Percentiles rank a stretch among this genome's conserved stretches.
These are phyloP conservation scores for Trifolium dubium DNA, from an alignment of 306 rosid genomes.

Conservation along the genomic window DNA sequence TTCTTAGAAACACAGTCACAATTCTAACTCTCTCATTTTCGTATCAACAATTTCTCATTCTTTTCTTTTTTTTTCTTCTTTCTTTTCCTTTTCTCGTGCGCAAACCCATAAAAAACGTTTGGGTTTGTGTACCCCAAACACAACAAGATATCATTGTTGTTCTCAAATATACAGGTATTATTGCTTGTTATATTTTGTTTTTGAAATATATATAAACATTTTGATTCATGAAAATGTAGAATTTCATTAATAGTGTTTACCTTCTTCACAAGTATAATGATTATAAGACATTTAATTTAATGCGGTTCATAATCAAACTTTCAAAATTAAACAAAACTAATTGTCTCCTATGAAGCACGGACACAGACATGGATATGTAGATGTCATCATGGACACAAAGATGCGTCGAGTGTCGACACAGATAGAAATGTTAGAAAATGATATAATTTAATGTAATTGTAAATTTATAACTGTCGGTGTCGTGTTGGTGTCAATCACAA, in stretches of 20 bases:
- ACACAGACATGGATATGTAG: too few relatives aligned
- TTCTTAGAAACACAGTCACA: background rate
- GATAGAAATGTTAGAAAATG: too few relatives aligned
- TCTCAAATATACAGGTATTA: constrained; percentile 26
- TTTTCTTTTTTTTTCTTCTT: constrained; percentile 9
- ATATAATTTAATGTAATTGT: too few relatives aligned
- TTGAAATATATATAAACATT: background rate
- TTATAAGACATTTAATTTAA: background rate
- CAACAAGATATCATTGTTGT: constrained; percentile 3
- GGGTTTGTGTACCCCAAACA: constrained; percentile 48
- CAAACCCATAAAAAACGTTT: constrained; percentile 38
- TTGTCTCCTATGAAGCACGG: too few relatives aligned
- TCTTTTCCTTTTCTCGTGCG: constrained; percentile 19
- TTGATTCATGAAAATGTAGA: background rate
- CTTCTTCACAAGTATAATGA: background rate
- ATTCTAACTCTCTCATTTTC: constrained; percentile 30
- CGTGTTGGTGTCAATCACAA: too few relatives aligned
- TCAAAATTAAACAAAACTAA: too few relatives aligned
- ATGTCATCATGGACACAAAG: too few relatives aligned
- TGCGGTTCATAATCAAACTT: background rate
- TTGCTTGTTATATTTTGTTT: background rate
- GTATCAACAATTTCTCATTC: constrained; percentile 21
- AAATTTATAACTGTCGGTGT: too few relatives aligned
- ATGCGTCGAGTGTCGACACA: too few relatives aligned
- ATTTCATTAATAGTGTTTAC: background rate